A percentile compares a stretch with the other conserved stretches of the same genome.
Conservation (phyloP, 2,329 filamentous ascomycete genomes). For the Cadophora malorum region DNA sequence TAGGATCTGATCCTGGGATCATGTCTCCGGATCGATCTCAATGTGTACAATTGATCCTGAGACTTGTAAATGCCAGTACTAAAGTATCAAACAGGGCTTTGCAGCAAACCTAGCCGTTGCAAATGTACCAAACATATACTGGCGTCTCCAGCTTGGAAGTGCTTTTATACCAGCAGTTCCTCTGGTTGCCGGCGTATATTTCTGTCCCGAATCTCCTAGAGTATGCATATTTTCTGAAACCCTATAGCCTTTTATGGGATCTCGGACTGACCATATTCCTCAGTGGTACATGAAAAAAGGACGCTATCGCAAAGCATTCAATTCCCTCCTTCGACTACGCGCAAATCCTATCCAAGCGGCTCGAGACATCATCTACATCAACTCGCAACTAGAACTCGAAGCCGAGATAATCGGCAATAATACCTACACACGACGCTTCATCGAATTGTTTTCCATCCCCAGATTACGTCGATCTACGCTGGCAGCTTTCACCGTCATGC, state of each 20-base stretch:
- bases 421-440: slow-evolving; percentile 64
- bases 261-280: slow-evolving; percentile 21
- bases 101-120: slow-evolving; percentile 59
- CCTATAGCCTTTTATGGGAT: neutral
- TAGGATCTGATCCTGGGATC: no score
- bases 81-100: slow-evolving; percentile 41
- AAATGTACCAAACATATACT: slow-evolving; percentile 62
- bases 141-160: slow-evolving; percentile 68
- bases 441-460: slow-evolving; percentile 72
- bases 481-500: slow-evolving; percentile 75
- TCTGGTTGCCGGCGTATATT: slow-evolving; percentile 60
- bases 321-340: slow-evolving; percentile 61
- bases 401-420: slow-evolving; percentile 48
- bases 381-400: slow-evolving; percentile 57
- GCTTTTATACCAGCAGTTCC: slow-evolving; percentile 70
- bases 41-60: no score
- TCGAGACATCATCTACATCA: slow-evolving; percentile 67
- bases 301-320: slow-evolving; percentile 59
- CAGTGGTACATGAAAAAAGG: slow-evolving; percentile 53
- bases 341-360: slow-evolving; percentile 66
- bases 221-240: slow-evolving; percentile 49
- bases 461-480: slow-evolving; percentile 74
- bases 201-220: slow-evolving; percentile 69
- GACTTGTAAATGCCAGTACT: no score
- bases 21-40: no score